These are phyloP conservation scores for Acanthamoeba lenticulata DNA, from an alignment of 208 protist genomes.

Conservation along the genomic window DNA sequence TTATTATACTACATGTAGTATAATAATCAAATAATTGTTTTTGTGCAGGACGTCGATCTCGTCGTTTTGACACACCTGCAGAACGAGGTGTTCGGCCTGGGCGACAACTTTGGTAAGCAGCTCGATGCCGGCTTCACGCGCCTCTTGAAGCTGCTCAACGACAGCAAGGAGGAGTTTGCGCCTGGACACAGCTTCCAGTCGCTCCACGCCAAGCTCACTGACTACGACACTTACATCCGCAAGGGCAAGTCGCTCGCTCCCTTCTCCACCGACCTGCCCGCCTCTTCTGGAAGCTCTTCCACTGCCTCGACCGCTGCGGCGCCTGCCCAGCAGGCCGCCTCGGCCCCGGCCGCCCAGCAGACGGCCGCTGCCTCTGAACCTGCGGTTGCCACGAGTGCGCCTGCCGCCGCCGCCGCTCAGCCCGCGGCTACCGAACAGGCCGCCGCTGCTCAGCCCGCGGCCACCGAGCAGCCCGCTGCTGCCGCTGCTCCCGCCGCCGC, in stretches of 20 bases:
- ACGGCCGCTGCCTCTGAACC: neutral
- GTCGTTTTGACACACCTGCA: neutral
- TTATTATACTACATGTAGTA: neutral
- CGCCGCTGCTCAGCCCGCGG: too few relatives aligned
- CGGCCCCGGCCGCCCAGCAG: neutral
- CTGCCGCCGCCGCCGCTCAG: neutral
- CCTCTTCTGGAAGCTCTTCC: neutral
- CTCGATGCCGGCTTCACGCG: neutral
- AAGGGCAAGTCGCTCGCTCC: neutral
- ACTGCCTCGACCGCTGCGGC: neutral
- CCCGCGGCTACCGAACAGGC: neutral
- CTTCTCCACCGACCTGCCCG: neutral
- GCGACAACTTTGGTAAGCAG: neutral
- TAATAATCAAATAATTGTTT: too few relatives aligned
- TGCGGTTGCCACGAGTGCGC: too few relatives aligned
- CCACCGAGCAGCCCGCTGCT: neutral
- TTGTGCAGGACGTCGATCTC: neutral
- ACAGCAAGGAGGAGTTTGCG: neutral
- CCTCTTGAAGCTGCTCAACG: neutral
- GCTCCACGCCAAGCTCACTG: neutral
- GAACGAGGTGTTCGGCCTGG: conserved; percentile 1
- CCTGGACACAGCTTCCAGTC: neutral
- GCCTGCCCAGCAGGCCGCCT: neutral
- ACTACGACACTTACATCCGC: neutral
- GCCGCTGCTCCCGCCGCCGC: too few relatives aligned